Conservation (phyloP, 2,329 filamentous ascomycete genomes). For the Cladosporium sp. region DNA sequence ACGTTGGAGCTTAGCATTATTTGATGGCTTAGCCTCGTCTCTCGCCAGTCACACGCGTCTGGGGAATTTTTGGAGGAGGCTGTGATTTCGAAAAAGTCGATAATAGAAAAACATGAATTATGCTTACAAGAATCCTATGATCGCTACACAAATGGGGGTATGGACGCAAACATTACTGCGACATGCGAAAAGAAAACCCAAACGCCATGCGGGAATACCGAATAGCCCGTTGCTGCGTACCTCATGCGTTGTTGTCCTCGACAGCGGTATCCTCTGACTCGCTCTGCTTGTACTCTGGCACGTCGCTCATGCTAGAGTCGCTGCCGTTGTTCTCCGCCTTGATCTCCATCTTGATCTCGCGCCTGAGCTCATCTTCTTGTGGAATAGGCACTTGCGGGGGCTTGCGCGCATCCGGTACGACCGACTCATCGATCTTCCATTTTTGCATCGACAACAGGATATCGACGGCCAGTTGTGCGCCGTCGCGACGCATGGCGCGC, state of each 20-base stretch:
- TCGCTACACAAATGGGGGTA: slow-evolving; percentile 6
- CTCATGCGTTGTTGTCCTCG: slow-evolving; percentile 17
- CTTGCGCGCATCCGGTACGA: slow-evolving; percentile 52
- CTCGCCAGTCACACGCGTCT: not conserved
- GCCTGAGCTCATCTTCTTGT: slow-evolving; percentile 36
- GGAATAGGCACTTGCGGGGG: slow-evolving; percentile 43
- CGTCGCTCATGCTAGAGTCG: slow-evolving; percentile 26
- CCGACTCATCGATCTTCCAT: slow-evolving; percentile 52
- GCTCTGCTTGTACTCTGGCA: slow-evolving; percentile 26
- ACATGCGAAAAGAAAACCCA: not conserved
- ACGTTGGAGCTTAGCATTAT: not conserved
- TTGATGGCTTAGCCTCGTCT: not conserved
- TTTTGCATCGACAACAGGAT: slow-evolving; percentile 56
- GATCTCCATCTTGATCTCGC: slow-evolving; percentile 37
- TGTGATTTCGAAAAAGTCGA: not conserved
- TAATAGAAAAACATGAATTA: not conserved
- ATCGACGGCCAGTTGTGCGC: slow-evolving; percentile 54
- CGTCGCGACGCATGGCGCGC: slow-evolving; percentile 55
- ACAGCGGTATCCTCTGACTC: slow-evolving; percentile 22
- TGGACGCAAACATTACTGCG: not conserved
- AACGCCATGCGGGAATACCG: not conserved
- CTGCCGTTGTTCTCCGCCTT: slow-evolving; percentile 27
- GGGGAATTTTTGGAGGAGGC: not conserved
- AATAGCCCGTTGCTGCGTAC: not conserved
- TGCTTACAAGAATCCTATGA: slow-evolving; percentile 7